Conservation (phyloP, 805 yeast genomes). For the Kluyveromyces lactis region DNA sequence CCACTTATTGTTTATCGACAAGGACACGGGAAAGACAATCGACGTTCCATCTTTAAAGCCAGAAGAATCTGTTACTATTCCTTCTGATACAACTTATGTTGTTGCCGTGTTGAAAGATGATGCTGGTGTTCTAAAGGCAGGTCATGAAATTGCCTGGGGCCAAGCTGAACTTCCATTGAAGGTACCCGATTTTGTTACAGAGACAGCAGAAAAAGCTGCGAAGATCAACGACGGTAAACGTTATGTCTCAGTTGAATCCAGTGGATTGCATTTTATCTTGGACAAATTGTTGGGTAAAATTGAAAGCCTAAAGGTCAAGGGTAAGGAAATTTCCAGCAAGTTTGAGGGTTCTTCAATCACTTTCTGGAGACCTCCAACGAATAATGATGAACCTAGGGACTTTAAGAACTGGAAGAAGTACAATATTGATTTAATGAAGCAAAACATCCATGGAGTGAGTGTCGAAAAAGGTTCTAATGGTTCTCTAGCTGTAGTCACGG, state of each 20-base stretch:
- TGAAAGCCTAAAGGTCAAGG: neutral
- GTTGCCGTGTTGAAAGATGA: neutral
- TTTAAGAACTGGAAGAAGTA: neutral
- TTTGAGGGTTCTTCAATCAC: neutral
- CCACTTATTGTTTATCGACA: neutral
- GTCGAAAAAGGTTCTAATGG: neutral
- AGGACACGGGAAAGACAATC: neutral
- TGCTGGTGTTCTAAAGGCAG: neutral
- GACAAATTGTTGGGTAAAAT: conserved; percentile 1
- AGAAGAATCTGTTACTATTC: neutral
- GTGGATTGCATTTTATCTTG: neutral
- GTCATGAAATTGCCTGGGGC: conserved; percentile 2
- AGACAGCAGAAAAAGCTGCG: neutral
- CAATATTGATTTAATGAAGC: neutral
- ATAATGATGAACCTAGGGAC: neutral
- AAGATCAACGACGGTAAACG: neutral
- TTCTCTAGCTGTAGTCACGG: neutral
- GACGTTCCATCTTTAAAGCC: neutral
- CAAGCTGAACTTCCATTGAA: neutral
- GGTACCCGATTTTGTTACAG: neutral
- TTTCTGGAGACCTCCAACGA: conserved; percentile 1
- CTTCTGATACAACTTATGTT: neutral
- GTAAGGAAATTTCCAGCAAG: neutral
- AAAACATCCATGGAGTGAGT: neutral
- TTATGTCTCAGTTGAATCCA: neutral